These are phyloP conservation scores for Dicorynia guianensis DNA, from an alignment of 306 rosid species.

Conservation along the genomic window DNA sequence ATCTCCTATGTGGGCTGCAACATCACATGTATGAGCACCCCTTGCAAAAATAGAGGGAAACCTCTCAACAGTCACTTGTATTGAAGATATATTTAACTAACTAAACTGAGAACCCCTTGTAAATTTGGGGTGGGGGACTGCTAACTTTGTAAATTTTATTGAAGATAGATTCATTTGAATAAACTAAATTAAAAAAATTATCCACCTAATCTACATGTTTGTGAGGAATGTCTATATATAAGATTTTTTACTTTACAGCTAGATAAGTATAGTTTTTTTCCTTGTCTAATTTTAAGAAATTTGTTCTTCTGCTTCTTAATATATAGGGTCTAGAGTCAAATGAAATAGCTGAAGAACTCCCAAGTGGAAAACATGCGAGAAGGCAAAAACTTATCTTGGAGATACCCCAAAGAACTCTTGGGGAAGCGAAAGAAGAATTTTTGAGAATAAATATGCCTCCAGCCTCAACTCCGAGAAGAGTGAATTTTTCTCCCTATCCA, in stretches of 20 bases:
- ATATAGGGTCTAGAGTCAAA: constrained; percentile 46
- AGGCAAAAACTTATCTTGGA: constrained; percentile 47
- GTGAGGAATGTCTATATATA: constrained; percentile 4
- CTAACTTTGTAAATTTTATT: not conserved
- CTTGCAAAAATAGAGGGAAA: no score
- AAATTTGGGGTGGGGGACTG: not conserved
- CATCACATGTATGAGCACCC: constrained; percentile 3
- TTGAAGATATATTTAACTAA: not conserved
- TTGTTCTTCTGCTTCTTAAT: constrained; percentile 6
- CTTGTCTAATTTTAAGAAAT: not conserved
- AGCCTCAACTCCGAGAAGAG: constrained; percentile 53
- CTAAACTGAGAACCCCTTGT: no score
- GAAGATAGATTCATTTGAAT: not conserved
- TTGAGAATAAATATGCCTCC: constrained; percentile 51
- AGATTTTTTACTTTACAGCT: not conserved
- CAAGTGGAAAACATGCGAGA: constrained; percentile 42
- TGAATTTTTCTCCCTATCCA: constrained; percentile 53
- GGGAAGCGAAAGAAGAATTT: constrained; percentile 50
- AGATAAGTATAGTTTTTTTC: not conserved
- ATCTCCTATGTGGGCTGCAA: not conserved
- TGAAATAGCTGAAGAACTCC: constrained; percentile 59
- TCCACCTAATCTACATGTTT: not conserved
- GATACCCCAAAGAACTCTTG: constrained; percentile 48
- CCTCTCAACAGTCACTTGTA: not conserved
- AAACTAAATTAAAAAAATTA: not conserved